phyloP scores from a whole-genome alignment of 2,329 filamentous ascomycete species.

The Curvularia lunata region DNA sequence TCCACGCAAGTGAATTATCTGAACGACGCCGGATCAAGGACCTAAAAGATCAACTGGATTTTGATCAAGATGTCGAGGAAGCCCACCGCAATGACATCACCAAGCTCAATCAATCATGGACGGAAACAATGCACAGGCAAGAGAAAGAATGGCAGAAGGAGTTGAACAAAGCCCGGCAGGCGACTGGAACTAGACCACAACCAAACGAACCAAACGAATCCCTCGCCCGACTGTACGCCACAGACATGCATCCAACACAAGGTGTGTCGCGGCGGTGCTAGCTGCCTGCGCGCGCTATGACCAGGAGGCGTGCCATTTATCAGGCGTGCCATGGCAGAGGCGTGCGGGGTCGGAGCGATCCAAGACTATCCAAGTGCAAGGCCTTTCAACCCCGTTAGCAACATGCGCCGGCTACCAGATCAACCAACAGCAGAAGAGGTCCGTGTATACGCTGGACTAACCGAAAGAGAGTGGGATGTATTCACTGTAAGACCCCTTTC shows the following conservation, averaged over 20 bases:
- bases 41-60: conserved; percentile 4
- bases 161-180: conserved; percentile 6
- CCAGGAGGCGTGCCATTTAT: neutral
- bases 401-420: neutral
- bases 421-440: neutral
- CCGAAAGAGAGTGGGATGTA: neutral
- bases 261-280: neutral
- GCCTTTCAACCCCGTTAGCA: neutral
- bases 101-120: neutral
- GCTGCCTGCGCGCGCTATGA: neutral
- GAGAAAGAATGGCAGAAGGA: conserved; percentile 3
- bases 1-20: conserved; percentile 1
- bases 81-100: neutral
- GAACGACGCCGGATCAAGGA: conserved; percentile 6
- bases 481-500: neutral
- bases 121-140: conserved; percentile 5
- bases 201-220: neutral
- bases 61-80: conserved; percentile 2
- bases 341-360: neutral
- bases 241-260: neutral
- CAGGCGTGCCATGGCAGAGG: neutral
- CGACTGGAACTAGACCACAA: neutral
- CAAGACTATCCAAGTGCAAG: neutral
- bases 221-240: neutral
- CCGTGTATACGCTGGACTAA: neutral